These are phyloP conservation scores for Trichoderma erinaceum DNA, from an alignment of 495 filamentous ascomycete genomes.

Conservation along the genomic window DNA sequence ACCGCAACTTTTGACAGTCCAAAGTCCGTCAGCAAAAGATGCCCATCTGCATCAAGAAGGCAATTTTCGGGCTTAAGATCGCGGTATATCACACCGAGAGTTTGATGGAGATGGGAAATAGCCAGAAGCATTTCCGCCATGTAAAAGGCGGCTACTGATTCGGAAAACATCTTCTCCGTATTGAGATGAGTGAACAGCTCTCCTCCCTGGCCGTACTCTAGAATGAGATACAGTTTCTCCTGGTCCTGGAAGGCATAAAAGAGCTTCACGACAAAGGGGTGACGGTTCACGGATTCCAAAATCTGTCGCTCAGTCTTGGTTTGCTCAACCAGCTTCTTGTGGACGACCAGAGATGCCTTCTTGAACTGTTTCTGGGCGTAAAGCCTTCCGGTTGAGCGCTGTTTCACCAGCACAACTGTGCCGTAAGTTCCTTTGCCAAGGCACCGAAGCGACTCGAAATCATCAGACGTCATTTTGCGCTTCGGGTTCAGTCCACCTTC, in stretches of 20 bases:
- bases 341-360: constrained; percentile 86
- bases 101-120: constrained; percentile 84
- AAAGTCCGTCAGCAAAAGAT: constrained; percentile 93
- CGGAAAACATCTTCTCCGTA: constrained; percentile 85
- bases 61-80: constrained; percentile 98
- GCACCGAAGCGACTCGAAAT: constrained; percentile 91
- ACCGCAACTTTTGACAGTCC: constrained; percentile 93
- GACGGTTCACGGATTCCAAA: constrained; percentile 87
- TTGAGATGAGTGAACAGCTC: constrained; percentile 89
- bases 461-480: constrained; percentile 83
- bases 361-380: constrained; percentile 98
- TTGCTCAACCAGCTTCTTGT: constrained; percentile 90
- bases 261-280: constrained; percentile 94
- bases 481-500: constrained; percentile 38
- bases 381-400: constrained; percentile 75
- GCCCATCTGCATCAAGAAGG: constrained; percentile 82
- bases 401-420: constrained; percentile 86
- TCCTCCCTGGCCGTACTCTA: constrained; percentile 96
- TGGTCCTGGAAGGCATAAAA: constrained; percentile 98
- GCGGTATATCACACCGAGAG: constrained; percentile 88
- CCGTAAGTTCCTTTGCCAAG: constrained; percentile 95
- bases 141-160: constrained; percentile 87
- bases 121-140: constrained; percentile 97
- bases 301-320: constrained; percentile 94
- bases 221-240: constrained; percentile 94